A percentile compares a stretch with the other conserved stretches of the same genome.
These are phyloP conservation scores for Trichoderma cornu-damae DNA, from an alignment of 2,329 filamentous ascomycete species.

Conservation along the genomic window DNA sequence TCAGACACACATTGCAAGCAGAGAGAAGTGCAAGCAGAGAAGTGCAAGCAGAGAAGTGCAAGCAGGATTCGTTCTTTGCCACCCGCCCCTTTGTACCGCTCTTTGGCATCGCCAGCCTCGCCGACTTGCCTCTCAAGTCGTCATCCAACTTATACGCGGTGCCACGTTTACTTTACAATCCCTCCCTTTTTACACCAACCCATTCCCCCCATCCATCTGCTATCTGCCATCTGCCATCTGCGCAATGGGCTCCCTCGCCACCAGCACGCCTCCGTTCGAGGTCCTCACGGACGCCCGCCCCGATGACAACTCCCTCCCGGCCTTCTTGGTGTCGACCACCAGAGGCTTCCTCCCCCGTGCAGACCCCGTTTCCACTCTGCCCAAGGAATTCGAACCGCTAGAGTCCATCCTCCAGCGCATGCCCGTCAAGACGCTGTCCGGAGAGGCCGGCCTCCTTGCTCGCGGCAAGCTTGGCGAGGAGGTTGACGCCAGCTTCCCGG, in stretches of 20 bases:
- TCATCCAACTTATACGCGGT: slow-evolving; percentile 6
- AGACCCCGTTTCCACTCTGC: slow-evolving; percentile 59
- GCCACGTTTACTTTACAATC: background rate
- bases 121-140: background rate
- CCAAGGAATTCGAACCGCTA: slow-evolving; percentile 66
- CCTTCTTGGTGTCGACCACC: slow-evolving; percentile 74
- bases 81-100: slow-evolving; percentile 2
- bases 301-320: slow-evolving; percentile 58
- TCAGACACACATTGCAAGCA: too few species aligned
- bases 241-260: slow-evolving; percentile 39
- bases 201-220: background rate
- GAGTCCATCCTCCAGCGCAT: slow-evolving; percentile 69
- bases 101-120: background rate
- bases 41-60: too few species aligned
- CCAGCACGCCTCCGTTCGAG: slow-evolving; percentile 42
- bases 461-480: slow-evolving; percentile 66
- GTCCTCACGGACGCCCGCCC: slow-evolving; percentile 60
- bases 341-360: slow-evolving; percentile 69
- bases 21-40: too few species aligned
- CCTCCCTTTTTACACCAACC: background rate
- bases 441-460: slow-evolving; percentile 72
- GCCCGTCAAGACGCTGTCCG: slow-evolving; percentile 71
- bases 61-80: background rate
- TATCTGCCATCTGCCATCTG: background rate
- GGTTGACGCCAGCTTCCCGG: slow-evolving; percentile 69